Evolutionary conservation across 352 stramenopile genomes (phyloP), one percentile per base, ranked within the genome.

Genomic region (Globisporangium rhizosaccharum): DNA sequence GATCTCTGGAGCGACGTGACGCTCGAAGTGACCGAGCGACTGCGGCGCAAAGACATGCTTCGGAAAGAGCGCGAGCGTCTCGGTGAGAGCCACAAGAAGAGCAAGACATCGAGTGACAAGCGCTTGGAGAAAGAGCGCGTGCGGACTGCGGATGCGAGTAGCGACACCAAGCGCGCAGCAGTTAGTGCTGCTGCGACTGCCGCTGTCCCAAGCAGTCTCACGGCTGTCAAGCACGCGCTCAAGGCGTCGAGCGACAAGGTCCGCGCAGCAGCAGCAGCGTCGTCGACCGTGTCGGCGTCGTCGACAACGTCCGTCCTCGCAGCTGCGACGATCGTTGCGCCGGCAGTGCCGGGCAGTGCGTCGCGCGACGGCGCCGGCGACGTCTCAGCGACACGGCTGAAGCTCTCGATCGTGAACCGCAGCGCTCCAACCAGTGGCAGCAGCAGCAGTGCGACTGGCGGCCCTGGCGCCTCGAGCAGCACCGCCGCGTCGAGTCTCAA

Each of bases 1-100:
- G 85, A 94, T 48, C 58, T 91, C 47, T 91, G 82, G 78, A 78
- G 80, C 20, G 84, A 92, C 49, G 76, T 90, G 18, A 92, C 85
- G 28, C 59, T 94, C 26, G 85, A 94, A 42, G 79, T 93, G 17
- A 77, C 66, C 26, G 85, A 94, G 61, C 74, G 81, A 20, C 63
- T 88, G 53, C 81, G 79, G 9, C 82, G 85, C 14, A 79, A 82
- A 10, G 76, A 92, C 18, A 64, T 92, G 28, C 23, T 87, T 36
- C 82, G 82, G 20, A 92, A 92, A 51, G 82, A 94, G 50, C 72
- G 75, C 15, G 71, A 80, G 26, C 83, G 85, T 6, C 63, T 90
- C 37, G 73, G 66, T 20, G 77, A 39, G 33, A 14, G 33, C 33
- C 33, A 89, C 20, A 49, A 18, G 18, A 72, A 85, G 30, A 18